Evolutionary conservation across 345 rosid species (phyloP), one percentile per base, ranked within the genome.

Genomic region (Gossypium anomalum): DNA sequence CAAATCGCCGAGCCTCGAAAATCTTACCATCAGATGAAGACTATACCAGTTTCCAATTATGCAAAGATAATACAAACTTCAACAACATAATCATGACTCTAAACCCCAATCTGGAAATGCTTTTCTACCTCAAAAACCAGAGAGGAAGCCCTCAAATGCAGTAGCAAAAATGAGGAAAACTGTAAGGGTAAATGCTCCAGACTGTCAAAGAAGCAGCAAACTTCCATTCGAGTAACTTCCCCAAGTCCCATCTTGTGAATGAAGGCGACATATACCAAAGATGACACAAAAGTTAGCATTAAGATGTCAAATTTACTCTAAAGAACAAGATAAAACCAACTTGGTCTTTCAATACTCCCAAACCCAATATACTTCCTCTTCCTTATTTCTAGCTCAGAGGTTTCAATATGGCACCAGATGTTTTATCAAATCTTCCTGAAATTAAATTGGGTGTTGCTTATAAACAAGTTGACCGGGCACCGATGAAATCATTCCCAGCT

Each of bases 391-490:
- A 45, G 49, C 49, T 45, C 49, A 45, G 13, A 45, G 49, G 1
- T 45, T 45, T 45, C 49, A 45, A 45, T 45, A 45, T 45, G 49
- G 14, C 75, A 95, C 99, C 74, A 95, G 47, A 95, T 83, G 98
- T 93, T 53, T 76, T 91, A 78, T 95, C 98, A 3, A 96, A 93
- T 17, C 86, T 95, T 57, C 77, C 89, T 7, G 92, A 95, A 79
- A 90, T 93, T 80, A 87, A 83, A 82, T 62, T 95, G 47, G 99
- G 98, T 53, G 91, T 95, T 84, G 82, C 86, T 48, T 95, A 95
- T 75, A 89, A 86, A 77, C 82, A 55, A 68, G 45, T 66, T 53
- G 93, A 95, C 80, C 96, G 97, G 68, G 89, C 97, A 3, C 92
- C 83, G 17, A 76, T 91, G 61, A 78, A 91, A 73, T 90, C 98